Base-by-base conservation (phyloP, 129 eudicot genomes). In the Scalesia atractyloides region DNA sequence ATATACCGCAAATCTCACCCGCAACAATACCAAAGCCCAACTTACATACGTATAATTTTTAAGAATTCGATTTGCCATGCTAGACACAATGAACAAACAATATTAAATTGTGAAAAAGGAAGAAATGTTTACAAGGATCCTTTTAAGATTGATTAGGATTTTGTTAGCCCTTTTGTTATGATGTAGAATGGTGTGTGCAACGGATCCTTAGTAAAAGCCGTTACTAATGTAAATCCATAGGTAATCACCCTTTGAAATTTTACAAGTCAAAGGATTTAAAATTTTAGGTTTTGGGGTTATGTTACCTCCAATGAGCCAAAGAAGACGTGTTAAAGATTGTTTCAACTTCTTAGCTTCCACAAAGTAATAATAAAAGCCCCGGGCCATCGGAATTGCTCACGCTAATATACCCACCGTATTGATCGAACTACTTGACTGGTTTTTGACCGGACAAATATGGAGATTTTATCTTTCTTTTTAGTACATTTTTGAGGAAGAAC, bases 281-380 rank as follows among this genome's bases (percentile, higher is more conserved):
- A n/a, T n/a, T n/a, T 8, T 20, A 41, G 16, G 33, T 18, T 41
- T 62, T 47, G 12, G 17, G 64, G 16, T 64, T 36, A 20, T n/a
- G n/a, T n/a, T n/a, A 92, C 98, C 98, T 89, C 98, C 98, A 79
- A 89, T 92, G 43, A 92, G 98, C 98, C 98, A 92, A 53, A 92
- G 96, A 60, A 92, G 91, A 58, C 89, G 95, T 64, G 98, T 96
- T 61, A 84, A 68, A 13, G 82, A 47, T 44, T 83, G 15, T 9
- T 73, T 66, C 44, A 62, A 62, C 15, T 64, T 43, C 12, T 79
- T 79, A 5, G 98, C 96, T 76, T 85, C 98, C 16, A 58, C 90
- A 18, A 92, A 92, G 81, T 92, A 92, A 76, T 92, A 92, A 59
- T 92, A 89, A 37, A 92, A 85, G 9, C 96, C 96, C 13, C 85